These are phyloP conservation scores for Knufia petricola DNA, from an alignment of 2,329 filamentous ascomycete species.

Conservation along the genomic window DNA sequence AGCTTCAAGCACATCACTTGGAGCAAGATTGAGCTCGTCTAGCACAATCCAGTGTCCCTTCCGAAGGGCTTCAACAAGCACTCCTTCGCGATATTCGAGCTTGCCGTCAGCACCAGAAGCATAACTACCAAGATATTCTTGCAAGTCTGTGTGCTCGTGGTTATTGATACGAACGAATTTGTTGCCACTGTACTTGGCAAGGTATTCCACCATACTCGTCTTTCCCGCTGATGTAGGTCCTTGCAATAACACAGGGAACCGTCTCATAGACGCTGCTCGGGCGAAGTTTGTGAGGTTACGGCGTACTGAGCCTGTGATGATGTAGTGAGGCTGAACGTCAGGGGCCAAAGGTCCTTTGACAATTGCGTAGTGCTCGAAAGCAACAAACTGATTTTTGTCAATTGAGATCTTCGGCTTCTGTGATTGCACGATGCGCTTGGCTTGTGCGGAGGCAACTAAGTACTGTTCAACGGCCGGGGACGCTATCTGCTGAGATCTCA, in stretches of 20 bases:
- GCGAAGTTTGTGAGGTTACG: constrained; percentile 91
- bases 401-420: constrained; percentile 68
- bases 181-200: constrained; percentile 93
- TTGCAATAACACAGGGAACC: constrained; percentile 90
- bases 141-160: constrained; percentile 94
- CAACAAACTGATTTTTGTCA: constrained; percentile 69
- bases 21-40: constrained; percentile 92
- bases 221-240: constrained; percentile 96
- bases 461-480: constrained; percentile 71
- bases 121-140: constrained; percentile 95
- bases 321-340: constrained; percentile 76
- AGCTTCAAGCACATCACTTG: constrained; percentile 92
- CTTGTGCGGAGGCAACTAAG: constrained; percentile 61
- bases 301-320: constrained; percentile 91
- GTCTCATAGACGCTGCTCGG: constrained; percentile 78
- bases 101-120: constrained; percentile 76
- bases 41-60: constrained; percentile 97
- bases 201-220: constrained; percentile 98
- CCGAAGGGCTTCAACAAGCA: constrained; percentile 83
- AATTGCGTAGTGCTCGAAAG: constrained; percentile 86
- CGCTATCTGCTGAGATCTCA: constrained; percentile 68
- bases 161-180: constrained; percentile 99
- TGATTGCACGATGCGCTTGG: constrained; percentile 62
- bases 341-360: constrained; percentile 59
- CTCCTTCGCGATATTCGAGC: constrained; percentile 82